Evolutionary conservation across 768 basidiomycete species (phyloP).

Genomic region (Collybia nuda): DNA sequence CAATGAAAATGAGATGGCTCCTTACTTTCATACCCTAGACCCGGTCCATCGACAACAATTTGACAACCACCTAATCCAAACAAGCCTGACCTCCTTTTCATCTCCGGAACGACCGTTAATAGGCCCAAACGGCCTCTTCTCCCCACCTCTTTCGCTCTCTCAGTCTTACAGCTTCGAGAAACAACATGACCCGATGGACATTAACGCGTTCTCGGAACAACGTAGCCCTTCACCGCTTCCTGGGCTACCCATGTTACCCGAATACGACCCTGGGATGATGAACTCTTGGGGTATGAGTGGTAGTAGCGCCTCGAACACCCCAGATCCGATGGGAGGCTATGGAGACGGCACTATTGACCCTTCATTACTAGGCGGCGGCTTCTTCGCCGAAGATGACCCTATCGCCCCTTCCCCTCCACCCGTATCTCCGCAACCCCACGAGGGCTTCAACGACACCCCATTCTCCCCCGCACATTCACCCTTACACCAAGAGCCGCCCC

Average conservation of each 20-base stretch:
- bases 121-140: no score
- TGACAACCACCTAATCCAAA: no score
- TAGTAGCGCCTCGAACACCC: neutral
- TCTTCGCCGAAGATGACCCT: neutral
- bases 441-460: neutral
- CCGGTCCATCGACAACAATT: no score
- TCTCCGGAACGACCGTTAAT: no score
- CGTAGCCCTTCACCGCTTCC: neutral
- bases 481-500: neutral
- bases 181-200: neutral
- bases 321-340: neutral
- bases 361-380: constrained; percentile 11
- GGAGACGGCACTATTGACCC: constrained; percentile 20
- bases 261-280: neutral
- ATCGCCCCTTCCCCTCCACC: neutral
- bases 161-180: neutral
- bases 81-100: neutral
- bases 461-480: neutral
- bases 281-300: neutral
- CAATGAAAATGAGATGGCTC: no score
- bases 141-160: neutral
- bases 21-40: no score
- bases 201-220: neutral
- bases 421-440: neutral
- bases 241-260: neutral